A percentile compares a stretch with the other conserved stretches of the same genome.
phyloP scores from a whole-genome alignment of 345 rosid genomes.

The Sisymbrium altissimum region DNA sequence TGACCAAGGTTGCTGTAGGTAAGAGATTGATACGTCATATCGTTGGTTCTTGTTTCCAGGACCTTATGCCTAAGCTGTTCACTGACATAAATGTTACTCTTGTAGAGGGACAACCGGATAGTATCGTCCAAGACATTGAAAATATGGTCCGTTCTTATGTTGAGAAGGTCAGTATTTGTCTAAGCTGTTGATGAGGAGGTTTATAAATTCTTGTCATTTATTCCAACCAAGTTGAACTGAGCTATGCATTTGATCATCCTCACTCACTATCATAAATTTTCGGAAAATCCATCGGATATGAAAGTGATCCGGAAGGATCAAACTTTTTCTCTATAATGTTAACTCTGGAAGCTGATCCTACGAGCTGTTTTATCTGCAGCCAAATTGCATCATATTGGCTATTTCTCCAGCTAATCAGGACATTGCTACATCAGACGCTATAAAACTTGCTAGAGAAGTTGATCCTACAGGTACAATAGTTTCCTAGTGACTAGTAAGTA shows the following conservation, averaged over 20 bases:
- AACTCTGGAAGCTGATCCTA: slow-evolving; percentile 12
- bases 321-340: slow-evolving; percentile 7
- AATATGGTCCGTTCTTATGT: slow-evolving; percentile 98
- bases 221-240: not conserved
- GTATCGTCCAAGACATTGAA: slow-evolving; percentile 92
- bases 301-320: not conserved
- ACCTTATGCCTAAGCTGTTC: not conserved
- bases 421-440: slow-evolving; percentile 99
- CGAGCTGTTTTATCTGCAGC: slow-evolving; percentile 51
- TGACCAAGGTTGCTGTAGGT: slow-evolving; percentile 99
- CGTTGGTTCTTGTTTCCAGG: slow-evolving; percentile 28
- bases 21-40: slow-evolving; percentile 33
- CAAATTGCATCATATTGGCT: slow-evolving; percentile 96
- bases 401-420: slow-evolving; percentile 99
- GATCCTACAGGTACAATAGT: slow-evolving; percentile 79
- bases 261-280: not conserved
- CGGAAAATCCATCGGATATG: not conserved
- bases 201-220: not conserved
- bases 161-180: slow-evolving; percentile 66
- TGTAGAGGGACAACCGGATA: slow-evolving; percentile 92
- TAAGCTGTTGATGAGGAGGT: slow-evolving; percentile 13
- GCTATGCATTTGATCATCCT: slow-evolving; percentile 8
- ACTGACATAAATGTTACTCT: slow-evolving; percentile 27
- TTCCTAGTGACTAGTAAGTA: slow-evolving; percentile 4
- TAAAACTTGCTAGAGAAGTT: slow-evolving; percentile 98